phyloP scores from a whole-genome alignment of 2,329 filamentous ascomycete species.

The Thermomyces lanuginosus region DNA sequence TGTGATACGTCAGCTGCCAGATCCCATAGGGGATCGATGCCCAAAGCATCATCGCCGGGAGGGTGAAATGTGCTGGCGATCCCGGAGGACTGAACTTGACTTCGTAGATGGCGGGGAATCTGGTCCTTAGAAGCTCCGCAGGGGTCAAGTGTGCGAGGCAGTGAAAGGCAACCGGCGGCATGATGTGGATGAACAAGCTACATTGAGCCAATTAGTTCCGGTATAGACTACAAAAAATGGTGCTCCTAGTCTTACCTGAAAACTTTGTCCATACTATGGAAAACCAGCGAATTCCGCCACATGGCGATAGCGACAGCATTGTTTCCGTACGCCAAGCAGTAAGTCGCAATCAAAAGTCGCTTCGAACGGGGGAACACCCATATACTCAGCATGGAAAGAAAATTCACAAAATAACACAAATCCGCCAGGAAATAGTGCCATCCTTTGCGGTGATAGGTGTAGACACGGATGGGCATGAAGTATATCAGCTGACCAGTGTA shows the following conservation, averaged over 20 bases:
- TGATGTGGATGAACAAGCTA: slow-evolving; percentile 95
- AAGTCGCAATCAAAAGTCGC: slow-evolving; percentile 77
- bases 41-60: slow-evolving; percentile 81
- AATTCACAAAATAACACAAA: slow-evolving; percentile 95
- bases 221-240: neutral
- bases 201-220: slow-evolving; percentile 3
- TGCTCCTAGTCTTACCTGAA: slow-evolving; percentile 43
- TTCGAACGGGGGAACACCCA: slow-evolving; percentile 88
- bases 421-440: slow-evolving; percentile 97
- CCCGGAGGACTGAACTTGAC: slow-evolving; percentile 55
- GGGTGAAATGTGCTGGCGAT: slow-evolving; percentile 63
- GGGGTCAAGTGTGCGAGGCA: slow-evolving; percentile 74
- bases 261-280: slow-evolving; percentile 96
- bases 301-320: slow-evolving; percentile 96
- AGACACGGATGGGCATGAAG: slow-evolving; percentile 92
- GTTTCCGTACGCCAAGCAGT: slow-evolving; percentile 86
- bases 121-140: slow-evolving; percentile 44
- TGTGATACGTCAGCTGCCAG: slow-evolving; percentile 88
- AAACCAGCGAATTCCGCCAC: slow-evolving; percentile 98
- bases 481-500: slow-evolving; percentile 76
- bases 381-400: slow-evolving; percentile 63
- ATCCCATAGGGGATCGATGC: slow-evolving; percentile 80
- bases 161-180: slow-evolving; percentile 89
- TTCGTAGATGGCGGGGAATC: slow-evolving; percentile 71
- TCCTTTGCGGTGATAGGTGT: slow-evolving; percentile 76